Percentiles rank a stretch among this genome's conserved stretches.
phyloP scores from a whole-genome alignment of 331 rosid species.

The Arachis monticola region DNA sequence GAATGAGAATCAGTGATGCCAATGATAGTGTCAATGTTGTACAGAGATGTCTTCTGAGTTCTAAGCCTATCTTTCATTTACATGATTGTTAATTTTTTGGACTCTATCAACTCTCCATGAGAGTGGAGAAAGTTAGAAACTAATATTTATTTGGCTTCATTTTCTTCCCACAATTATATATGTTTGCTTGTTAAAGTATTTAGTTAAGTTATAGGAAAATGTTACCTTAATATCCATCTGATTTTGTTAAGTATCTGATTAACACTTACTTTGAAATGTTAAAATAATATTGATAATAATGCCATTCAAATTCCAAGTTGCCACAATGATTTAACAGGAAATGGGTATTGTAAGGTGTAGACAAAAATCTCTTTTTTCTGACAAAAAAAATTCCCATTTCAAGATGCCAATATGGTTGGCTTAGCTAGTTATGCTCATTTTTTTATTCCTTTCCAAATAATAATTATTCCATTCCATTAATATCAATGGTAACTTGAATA shows the following conservation, averaged over 20 bases:
- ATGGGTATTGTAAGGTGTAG: not conserved
- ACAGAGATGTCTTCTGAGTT: slow-evolving; percentile 43
- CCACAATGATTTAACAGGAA: slow-evolving; percentile 9
- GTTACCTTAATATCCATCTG: no score
- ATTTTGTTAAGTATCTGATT: no score
- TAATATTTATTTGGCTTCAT: slow-evolving; percentile 30
- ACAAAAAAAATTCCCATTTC: not conserved
- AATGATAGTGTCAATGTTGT: slow-evolving; percentile 45
- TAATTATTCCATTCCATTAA: not conserved
- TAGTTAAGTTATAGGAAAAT: no score
- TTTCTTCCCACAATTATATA: not conserved
- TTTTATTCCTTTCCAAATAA: slow-evolving; percentile 18
- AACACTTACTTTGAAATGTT: no score
- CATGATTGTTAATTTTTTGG: slow-evolving; percentile 32
- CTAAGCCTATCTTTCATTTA: slow-evolving; percentile 24
- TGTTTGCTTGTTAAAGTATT: no score
- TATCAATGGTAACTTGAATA: no score
- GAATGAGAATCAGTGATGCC: slow-evolving; percentile 34
- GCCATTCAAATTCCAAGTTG: not conserved
- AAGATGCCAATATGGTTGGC: slow-evolving; percentile 16
- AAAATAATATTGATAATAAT: not conserved
- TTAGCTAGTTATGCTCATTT: not conserved
- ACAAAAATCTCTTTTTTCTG: slow-evolving; percentile 1
- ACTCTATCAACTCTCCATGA: slow-evolving; percentile 6
- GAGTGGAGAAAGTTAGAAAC: slow-evolving; percentile 24